Conservation (phyloP, 2,329 filamentous ascomycete species). For the Phyllosticta citribraziliensis region DNA sequence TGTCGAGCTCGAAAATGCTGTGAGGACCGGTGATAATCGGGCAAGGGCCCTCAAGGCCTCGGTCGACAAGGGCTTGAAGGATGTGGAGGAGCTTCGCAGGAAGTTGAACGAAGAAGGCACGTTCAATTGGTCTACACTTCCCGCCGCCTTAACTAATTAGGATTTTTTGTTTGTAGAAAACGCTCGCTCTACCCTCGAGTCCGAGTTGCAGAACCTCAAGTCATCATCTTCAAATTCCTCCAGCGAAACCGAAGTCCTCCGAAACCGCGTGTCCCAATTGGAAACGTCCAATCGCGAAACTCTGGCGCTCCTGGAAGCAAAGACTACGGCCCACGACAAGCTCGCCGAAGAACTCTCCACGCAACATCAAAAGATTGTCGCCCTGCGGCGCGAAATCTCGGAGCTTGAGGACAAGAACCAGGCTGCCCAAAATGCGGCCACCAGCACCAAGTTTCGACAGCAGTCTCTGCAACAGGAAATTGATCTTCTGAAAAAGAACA, state of each 20-base stretch:
- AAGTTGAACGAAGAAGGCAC: conserved; percentile 77
- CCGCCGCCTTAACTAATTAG: not conserved
- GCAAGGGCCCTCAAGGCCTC: conserved; percentile 72
- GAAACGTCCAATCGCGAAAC: conserved; percentile 91
- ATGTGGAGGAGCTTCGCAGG: conserved; percentile 69
- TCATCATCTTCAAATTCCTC: conserved; percentile 63
- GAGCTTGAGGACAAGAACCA: conserved; percentile 76
- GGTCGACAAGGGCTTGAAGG: conserved; percentile 72
- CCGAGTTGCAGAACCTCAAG: conserved; percentile 69
- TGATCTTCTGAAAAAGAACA: conserved; percentile 76
- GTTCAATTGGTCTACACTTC: conserved; percentile 15
- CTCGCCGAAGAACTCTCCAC: conserved; percentile 77
- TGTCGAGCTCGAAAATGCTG: conserved; percentile 85
- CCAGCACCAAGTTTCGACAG: conserved; percentile 79
- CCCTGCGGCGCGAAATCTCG: conserved; percentile 73
- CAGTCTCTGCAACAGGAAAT: conserved; percentile 85
- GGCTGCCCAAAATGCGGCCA: conserved; percentile 66
- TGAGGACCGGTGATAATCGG: conserved; percentile 73
- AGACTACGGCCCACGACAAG: conserved; percentile 75
- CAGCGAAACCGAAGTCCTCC: conserved; percentile 65
- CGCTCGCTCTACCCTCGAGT: conserved; percentile 62
- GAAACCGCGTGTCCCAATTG: conserved; percentile 73
- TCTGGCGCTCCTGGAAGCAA: conserved; percentile 78
- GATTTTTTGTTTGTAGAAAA: conserved; percentile 50
- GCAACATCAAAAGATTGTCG: conserved; percentile 80